These are phyloP conservation scores for Penicillium waksmanii DNA, from an alignment of 495 filamentous ascomycete genomes.

Conservation along the genomic window DNA sequence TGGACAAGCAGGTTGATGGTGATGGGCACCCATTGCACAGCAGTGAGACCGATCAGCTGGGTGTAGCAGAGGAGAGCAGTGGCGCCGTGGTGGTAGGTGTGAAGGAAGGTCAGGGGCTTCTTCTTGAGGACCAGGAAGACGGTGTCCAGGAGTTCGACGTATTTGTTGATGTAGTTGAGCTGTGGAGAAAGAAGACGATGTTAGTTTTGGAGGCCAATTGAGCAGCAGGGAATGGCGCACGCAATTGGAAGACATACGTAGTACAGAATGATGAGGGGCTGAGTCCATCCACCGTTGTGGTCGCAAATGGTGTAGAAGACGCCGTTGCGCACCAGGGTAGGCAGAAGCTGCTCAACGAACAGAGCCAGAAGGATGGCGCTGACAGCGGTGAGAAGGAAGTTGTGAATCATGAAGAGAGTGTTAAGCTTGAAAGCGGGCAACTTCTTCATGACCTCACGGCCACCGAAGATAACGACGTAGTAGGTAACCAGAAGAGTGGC, in stretches of 20 bases:
- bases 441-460: conserved; percentile 68
- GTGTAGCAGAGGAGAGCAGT: conserved; percentile 74
- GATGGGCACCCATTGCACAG: conserved; percentile 71
- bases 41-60: conserved; percentile 67
- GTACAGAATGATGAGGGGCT: conserved; percentile 66
- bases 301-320: conserved; percentile 69
- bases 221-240: no score
- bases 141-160: conserved; percentile 70
- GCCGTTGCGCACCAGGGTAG: conserved; percentile 60
- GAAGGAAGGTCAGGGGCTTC: conserved; percentile 77
- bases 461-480: conserved; percentile 69
- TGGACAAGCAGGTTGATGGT: conserved; percentile 69
- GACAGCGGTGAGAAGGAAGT: conserved; percentile 65
- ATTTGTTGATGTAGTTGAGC: conserved; percentile 77
- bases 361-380: conserved; percentile 64
- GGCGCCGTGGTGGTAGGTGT: conserved; percentile 76
- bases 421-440: conserved; percentile 62
- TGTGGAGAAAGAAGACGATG: conserved; percentile 28
- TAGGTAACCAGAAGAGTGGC: conserved; percentile 61
- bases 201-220: conserved; percentile 24
- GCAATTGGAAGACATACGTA: conserved; percentile 55
- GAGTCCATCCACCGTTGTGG: conserved; percentile 68
- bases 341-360: conserved; percentile 67
- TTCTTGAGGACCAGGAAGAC: conserved; percentile 75
- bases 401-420: conserved; percentile 71